phyloP scores from a whole-genome alignment of 2,329 filamentous ascomycete genomes.

The Phoma sp. region DNA sequence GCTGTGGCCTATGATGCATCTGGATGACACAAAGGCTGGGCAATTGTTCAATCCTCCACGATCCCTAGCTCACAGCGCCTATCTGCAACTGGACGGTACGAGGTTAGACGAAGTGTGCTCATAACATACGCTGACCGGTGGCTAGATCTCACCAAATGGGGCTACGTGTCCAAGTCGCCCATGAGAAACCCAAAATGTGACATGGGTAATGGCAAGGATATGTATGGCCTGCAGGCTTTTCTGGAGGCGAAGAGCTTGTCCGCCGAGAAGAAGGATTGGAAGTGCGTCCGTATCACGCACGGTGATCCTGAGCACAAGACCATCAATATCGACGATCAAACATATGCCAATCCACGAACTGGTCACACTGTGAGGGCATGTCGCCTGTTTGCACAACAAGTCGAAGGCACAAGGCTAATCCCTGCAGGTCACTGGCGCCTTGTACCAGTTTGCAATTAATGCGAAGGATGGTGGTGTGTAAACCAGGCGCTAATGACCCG shows the following conservation, averaged over 20 bases:
- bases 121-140: neutral
- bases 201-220: constrained; percentile 7
- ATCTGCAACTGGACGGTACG: constrained; percentile 6
- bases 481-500: too few species aligned
- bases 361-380: neutral
- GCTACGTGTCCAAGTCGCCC: constrained; percentile 1
- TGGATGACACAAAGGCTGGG: neutral
- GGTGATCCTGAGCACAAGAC: constrained; percentile 5
- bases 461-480: constrained; percentile 8
- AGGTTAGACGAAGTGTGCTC: neutral
- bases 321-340: constrained; percentile 1
- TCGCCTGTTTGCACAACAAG: too few species aligned
- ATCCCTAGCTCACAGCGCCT: constrained; percentile 6
- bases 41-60: neutral
- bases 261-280: constrained; percentile 7
- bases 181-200: constrained; percentile 5
- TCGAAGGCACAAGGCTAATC: neutral
- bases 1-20: constrained; percentile 6
- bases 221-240: neutral
- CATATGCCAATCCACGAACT: constrained; percentile 2
- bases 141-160: constrained; percentile 8
- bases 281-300: constrained; percentile 10
- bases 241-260: constrained; percentile 2
- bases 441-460: constrained; percentile 8
- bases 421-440: constrained; percentile 1